A percentile compares a stretch with the other conserved stretches of the same genome.
These are phyloP conservation scores for Staphylotrichum tortipilum DNA, from an alignment of 495 filamentous ascomycete genomes.

Conservation along the genomic window DNA sequence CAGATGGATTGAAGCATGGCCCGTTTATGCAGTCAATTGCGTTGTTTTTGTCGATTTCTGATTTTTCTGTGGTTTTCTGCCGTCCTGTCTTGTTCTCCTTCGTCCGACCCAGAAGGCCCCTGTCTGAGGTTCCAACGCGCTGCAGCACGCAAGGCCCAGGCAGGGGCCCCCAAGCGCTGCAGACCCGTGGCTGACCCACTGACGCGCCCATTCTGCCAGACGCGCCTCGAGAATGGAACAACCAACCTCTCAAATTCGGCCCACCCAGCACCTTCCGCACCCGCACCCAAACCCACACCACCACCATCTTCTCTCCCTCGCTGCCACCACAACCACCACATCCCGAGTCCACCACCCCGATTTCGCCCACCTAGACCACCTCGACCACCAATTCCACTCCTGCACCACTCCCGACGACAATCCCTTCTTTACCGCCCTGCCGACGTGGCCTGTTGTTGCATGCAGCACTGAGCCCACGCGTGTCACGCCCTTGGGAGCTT, in stretches of 20 bases:
- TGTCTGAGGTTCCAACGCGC: no score
- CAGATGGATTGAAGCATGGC: neutral
- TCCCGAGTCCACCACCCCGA: neutral
- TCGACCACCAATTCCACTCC: neutral
- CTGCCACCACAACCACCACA: no score
- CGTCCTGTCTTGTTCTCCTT: neutral
- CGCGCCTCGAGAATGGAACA: conserved; percentile 25
- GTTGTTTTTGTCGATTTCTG: neutral
- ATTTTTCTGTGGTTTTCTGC: neutral
- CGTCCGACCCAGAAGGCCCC: no score
- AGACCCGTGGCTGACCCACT: conserved; percentile 16
- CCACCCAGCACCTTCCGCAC: conserved; percentile 9
- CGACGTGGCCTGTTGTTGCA: no score
- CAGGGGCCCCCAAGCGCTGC: no score
- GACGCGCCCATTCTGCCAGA: conserved; percentile 22
- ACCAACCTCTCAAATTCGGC: conserved; percentile 27
- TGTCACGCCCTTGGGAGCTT: no score
- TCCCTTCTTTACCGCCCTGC: no score
- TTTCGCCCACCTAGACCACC: conserved; percentile 1
- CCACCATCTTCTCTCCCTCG: no score
- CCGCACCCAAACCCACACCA: no score
- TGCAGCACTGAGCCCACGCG: no score
- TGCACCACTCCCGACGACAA: no score
- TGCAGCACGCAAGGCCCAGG: no score
- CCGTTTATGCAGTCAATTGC: neutral